Conservation (phyloP, 73 alveolate species). For the Diophrys sp. region DNA sequence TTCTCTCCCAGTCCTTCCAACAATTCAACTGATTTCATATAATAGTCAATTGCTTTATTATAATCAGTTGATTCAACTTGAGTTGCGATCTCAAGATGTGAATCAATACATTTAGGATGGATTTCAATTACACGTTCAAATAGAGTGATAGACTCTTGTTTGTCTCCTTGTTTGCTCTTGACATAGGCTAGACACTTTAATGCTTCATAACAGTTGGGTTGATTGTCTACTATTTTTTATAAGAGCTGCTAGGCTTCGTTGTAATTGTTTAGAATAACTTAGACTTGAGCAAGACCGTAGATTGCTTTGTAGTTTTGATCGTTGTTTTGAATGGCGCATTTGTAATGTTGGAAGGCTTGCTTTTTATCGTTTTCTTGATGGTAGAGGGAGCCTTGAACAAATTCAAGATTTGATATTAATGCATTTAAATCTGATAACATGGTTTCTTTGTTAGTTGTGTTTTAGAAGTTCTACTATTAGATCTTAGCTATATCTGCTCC, state of each 20-base stretch:
- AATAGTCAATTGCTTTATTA: background rate
- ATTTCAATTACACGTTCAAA: background rate
- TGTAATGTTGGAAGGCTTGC: too few relatives aligned
- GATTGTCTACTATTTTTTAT: too few relatives aligned
- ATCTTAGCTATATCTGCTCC: too few relatives aligned
- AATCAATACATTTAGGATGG: background rate
- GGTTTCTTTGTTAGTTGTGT: too few relatives aligned
- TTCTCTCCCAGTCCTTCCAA: background rate
- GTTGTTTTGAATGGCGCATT: too few relatives aligned
- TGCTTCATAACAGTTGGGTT: background rate
- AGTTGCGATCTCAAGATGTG: background rate
- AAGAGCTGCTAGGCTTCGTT: background rate
- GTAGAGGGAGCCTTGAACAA: too few relatives aligned
- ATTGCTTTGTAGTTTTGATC: background rate
- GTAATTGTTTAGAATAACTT: background rate
- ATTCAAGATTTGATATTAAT: too few relatives aligned
- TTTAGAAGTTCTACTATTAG: too few relatives aligned
- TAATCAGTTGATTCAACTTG: background rate
- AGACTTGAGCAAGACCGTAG: background rate
- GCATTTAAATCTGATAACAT: too few relatives aligned
- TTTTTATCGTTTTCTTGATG: too few relatives aligned
- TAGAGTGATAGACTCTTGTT: background rate
- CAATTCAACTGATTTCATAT: background rate
- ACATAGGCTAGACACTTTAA: background rate
- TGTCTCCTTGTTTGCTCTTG: background rate